Percentiles rank a stretch among this genome's conserved stretches.
Evolutionary conservation across 202 grass and related monocot genomes (phyloP).

Genomic region (Dendrocalamus latiflorus): DNA sequence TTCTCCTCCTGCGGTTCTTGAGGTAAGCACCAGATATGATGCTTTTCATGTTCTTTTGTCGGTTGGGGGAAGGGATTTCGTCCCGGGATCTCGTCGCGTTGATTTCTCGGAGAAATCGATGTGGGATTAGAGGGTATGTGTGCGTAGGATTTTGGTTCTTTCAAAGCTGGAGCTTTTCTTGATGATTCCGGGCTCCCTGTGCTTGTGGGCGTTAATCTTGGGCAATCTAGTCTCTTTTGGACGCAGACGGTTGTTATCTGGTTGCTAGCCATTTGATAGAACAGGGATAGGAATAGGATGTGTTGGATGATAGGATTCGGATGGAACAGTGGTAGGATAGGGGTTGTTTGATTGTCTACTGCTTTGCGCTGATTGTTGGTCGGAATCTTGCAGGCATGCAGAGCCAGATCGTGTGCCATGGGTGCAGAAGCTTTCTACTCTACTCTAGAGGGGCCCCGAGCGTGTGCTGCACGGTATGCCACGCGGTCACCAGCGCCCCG

Average conservation of each 20-base stretch:
- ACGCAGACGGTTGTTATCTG: background rate
- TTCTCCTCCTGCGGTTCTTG: constrained; percentile 2
- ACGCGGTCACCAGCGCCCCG: constrained; percentile 37
- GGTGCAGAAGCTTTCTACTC: constrained; percentile 69
- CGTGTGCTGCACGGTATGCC: constrained; percentile 71
- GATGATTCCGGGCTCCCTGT: background rate
- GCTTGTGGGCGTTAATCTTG: background rate
- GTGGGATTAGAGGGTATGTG: background rate
- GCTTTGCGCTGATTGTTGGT: background rate
- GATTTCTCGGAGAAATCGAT: background rate
- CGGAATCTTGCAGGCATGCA: constrained; percentile 47
- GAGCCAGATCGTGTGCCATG: constrained; percentile 80
- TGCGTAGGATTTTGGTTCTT: constrained; percentile 4
- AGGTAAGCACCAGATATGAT: constrained; percentile 30
- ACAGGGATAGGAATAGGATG: background rate
- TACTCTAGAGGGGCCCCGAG: constrained; percentile 67
- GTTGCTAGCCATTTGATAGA: background rate
- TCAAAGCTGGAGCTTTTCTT: background rate
- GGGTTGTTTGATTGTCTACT: background rate
- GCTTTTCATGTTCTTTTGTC: background rate
- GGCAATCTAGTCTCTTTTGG: background rate
- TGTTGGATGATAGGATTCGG: background rate
- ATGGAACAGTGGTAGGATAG: background rate
- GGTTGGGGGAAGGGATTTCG: background rate
- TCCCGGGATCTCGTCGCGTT: background rate